Evolutionary conservation across 805 yeast genomes (phyloP), one percentile per base, ranked within the genome.

Genomic region (Ogataea paradorogensis): DNA sequence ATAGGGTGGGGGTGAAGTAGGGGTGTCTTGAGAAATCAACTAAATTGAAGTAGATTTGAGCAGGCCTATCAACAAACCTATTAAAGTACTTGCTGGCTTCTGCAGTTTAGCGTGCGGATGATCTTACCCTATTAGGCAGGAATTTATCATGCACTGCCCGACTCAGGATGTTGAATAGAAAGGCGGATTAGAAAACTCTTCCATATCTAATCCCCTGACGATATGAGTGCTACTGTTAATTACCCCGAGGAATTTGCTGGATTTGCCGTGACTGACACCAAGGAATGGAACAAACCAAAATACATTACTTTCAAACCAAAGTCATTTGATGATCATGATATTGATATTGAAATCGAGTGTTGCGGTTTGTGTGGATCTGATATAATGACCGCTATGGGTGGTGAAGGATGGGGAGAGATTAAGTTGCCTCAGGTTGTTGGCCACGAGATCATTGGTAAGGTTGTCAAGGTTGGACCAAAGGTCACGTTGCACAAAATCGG

Each of bases 311-410:
- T 61, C 55, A 63, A 65, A 46, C 80, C 79, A 47, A 78, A 77
- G 59, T 43, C 52, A 14, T 65, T 74, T 35, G 67, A 59, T 13
- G 58, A 51, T 48, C 39, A 59, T 15, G 84, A 79, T 49, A 69
- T 80, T 29, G 82, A 76, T 46, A 66, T 79, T 30, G 42, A 38
- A 46, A 66, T 79, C 30, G 78, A 74, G 48, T 72, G 76, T 43
- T 78, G 84, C 61, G 84, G 84, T 52, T 66, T 82, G 9, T 82
- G 89, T 64, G 89, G 86, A 14, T 71, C 79, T 23, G 87, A 82
- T 52, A 55, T 75, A 30, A 73, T 73, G 61, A 68, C 74, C 20
- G 68, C 76, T 30, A 60, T 62, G 40, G 80, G 76, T 46, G 67
- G 64, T 38, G 64, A 67, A 38, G 69, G 67, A 33, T 78, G 84